Evolutionary conservation across 192 early-diverging fungal genomes (phyloP), one percentile per base, ranked within the genome.

Genomic region (Gryganskiella cystojenkinii): DNA sequence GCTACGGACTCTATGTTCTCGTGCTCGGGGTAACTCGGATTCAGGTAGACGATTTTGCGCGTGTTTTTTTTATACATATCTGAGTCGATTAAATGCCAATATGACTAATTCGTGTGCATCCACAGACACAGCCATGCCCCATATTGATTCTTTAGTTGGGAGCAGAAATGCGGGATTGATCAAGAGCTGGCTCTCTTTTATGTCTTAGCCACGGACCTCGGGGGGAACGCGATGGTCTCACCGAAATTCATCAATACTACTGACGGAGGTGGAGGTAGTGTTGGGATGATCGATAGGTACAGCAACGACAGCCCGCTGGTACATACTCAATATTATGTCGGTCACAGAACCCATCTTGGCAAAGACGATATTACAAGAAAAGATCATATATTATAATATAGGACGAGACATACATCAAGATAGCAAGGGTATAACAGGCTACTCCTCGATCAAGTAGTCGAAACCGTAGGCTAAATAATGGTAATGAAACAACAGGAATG

Each of bases 241-340:
- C 59, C 61, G 4, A 81, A 85, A 56, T 67, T 68, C 17, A 65
- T 59, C 25, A 37, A 33, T 34, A 30, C 20, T 28, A 78, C 64
- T 4, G 45, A 20, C 31, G 64, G 71, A 27, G 67, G 50, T 20
- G 54, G 13, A 30, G 13, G 31, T 11, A 7, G 5, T 10, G 3
- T 45, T 9, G 28, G 25, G 34, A n/a, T 3, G 10, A 15, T 24
- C 30, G 3, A 3, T n/a, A 24, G 46, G 49, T 15, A 43, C 50
- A 24, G 55, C 3, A 15, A 22, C 1, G 31, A 40, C 22, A 57
- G 19, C 35, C 73, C 56, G 50, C 60, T 76, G 11, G 66, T 79
- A 7, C 84, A 83, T 70, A 66, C 87, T 11, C 81, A 81, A 4
- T 84, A 87, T 54, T 84, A 89, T n/a, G n/a, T n/a, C n/a, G n/a